phyloP scores from a whole-genome alignment of 495 filamentous ascomycete species.

The Penicillium arizonense region DNA sequence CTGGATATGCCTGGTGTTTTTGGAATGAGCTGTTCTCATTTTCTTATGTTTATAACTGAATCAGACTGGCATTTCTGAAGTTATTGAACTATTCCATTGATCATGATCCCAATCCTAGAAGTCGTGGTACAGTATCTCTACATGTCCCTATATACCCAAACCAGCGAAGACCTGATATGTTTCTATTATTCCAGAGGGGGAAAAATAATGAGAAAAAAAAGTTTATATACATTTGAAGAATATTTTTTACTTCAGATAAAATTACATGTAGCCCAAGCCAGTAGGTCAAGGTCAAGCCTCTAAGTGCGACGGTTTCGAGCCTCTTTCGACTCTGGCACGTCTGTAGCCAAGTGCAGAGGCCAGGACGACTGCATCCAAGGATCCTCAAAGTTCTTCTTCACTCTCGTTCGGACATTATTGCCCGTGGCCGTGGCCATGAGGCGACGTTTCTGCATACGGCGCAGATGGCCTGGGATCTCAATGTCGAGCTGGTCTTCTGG shows the following conservation, averaged over 20 bases:
- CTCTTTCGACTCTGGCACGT: not conserved
- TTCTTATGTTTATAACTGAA: too few species aligned
- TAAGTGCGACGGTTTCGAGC: too few species aligned
- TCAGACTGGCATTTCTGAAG: too few species aligned
- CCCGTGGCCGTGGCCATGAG: not conserved
- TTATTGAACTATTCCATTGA: too few species aligned
- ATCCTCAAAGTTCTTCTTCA: not conserved
- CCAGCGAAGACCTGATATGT: not conserved
- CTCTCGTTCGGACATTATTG: not conserved
- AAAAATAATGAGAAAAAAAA: not conserved
- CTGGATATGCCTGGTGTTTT: too few species aligned
- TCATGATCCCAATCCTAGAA: too few species aligned
- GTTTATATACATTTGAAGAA: constrained; percentile 3
- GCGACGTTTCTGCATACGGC: constrained; percentile 15
- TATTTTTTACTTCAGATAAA: constrained; percentile 1
- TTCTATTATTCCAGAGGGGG: not conserved
- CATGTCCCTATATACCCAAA: too few species aligned
- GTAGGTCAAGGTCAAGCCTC: not conserved
- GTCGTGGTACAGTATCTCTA: too few species aligned
- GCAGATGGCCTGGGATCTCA: constrained; percentile 33
- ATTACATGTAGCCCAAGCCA: not conserved
- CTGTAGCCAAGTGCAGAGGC: not conserved
- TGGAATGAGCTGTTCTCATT: too few species aligned
- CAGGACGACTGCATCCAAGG: constrained; percentile 3
- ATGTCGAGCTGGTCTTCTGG: constrained; percentile 30